Evolutionary conservation across 2,329 filamentous ascomycete species (phyloP), one percentile per base, ranked within the genome.

Genomic region (Cercospora sesami): DNA sequence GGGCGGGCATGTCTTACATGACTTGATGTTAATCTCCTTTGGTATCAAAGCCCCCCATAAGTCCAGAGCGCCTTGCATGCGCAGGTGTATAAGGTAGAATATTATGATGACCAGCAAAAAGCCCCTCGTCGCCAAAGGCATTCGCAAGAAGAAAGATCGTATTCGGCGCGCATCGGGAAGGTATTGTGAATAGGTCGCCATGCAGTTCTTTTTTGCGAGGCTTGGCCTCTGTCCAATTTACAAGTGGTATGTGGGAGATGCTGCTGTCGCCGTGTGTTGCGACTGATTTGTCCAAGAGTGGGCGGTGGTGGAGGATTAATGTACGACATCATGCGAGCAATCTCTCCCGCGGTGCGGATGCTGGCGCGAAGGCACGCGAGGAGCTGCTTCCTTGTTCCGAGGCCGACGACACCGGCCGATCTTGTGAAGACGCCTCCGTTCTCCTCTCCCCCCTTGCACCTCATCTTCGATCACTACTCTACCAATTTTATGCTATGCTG

Each of bases 81-180:
- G 90, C 45, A 94, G 78, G 55, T 89, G 86, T 6, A 90, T 83
- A 39, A 92, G 74, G 88, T 90, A 96, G 70, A 92, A 85, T 12
- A 83, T 81, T 33, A 91, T 76, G 66, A 96, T 91, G 55, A 89
- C 80, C 4, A 89, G 75, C 21, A 93, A 78, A 14, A 93, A 86
- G 18, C 86, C 79, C 61, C 94, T 88, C 28, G 95, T 97, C 78
- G 95, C 93, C 1, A 98, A 84, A 39, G 95, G 94, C n/a, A 98
- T 84, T 60, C 93, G 90, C 68, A 92, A 84, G 72, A 96, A 76
- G 79, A 96, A 97, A 8, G 91, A 92, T 72, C 92, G 90, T 74
- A 93, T 85, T 73, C 92, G 89, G 69, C 86, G 80, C 33, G 90
- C 87, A 80, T 89, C 94, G 80, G 96, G 90, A 42, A 65, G 36